Conservation (phyloP, 2,329 filamentous ascomycete genomes). For the Aureobasidium subglaciale region DNA sequence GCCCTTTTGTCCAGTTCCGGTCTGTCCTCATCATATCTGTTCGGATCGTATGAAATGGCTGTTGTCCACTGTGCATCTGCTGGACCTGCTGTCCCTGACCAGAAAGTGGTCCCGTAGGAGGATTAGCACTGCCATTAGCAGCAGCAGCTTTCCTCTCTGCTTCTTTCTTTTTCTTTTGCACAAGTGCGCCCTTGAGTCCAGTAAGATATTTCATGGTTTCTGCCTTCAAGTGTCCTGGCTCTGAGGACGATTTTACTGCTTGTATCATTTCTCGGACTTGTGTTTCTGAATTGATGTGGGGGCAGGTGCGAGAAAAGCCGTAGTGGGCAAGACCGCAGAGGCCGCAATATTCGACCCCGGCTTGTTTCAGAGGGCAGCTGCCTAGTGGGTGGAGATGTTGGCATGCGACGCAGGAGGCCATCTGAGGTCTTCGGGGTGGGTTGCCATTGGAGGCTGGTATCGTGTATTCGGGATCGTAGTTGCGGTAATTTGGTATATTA, state of each 20-base stretch:
- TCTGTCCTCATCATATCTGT: not conserved
- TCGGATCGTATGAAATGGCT: not conserved
- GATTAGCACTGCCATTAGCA: not conserved
- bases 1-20: not conserved
- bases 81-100: not conserved
- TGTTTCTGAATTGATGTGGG: slow-evolving; percentile 55
- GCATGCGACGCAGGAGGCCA: slow-evolving; percentile 48
- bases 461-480: slow-evolving; percentile 14
- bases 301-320: slow-evolving; percentile 50
- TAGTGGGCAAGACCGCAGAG: slow-evolving; percentile 59
- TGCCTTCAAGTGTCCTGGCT: slow-evolving; percentile 47
- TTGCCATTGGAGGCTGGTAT: slow-evolving; percentile 11
- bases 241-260: slow-evolving; percentile 52
- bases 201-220: slow-evolving; percentile 50
- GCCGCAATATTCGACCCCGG: slow-evolving; percentile 54
- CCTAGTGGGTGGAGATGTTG: slow-evolving; percentile 47
- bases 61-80: not conserved
- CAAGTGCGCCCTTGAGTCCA: slow-evolving; percentile 50
- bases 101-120: no score
- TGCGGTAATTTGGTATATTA: slow-evolving; percentile 13
- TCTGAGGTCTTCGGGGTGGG: slow-evolving; percentile 7
- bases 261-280: slow-evolving; percentile 58
- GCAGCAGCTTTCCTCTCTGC: slow-evolving; percentile 6
- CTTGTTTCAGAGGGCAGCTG: slow-evolving; percentile 54
- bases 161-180: slow-evolving; percentile 42